A percentile compares a stretch with the other conserved stretches of the same genome.
Conservation (phyloP, 179 eudicot genomes). For the Beta lomatogona region DNA sequence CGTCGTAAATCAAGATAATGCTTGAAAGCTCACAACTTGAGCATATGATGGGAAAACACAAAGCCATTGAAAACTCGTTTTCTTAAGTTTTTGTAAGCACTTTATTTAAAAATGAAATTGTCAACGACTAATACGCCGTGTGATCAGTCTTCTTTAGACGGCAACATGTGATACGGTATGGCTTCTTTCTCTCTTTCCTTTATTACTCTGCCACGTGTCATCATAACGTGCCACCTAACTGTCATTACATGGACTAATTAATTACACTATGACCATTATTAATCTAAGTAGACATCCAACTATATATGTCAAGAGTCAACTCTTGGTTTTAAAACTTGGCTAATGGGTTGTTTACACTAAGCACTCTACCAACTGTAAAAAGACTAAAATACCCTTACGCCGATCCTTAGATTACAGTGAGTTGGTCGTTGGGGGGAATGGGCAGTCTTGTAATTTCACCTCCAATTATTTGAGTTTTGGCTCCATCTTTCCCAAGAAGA, state of each 20-base stretch:
- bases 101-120: background rate
- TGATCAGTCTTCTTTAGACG: constrained; percentile 15
- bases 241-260: background rate
- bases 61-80: background rate
- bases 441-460: constrained; percentile 20
- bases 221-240: constrained; percentile 9
- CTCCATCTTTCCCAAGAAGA: constrained; percentile 18
- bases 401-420: background rate
- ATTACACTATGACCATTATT: background rate
- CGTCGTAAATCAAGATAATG: background rate
- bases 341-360: constrained; percentile 21
- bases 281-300: constrained; percentile 15
- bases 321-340: constrained; percentile 17
- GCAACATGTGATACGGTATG: constrained; percentile 31
- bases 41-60: background rate
- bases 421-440: background rate
- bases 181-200: background rate
- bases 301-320: constrained; percentile 31
- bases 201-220: constrained; percentile 11
- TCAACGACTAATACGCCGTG: constrained; percentile 19
- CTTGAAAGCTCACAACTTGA: background rate
- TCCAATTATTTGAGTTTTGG: constrained; percentile 25
- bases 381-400: constrained; percentile 21
- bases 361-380: constrained; percentile 12
- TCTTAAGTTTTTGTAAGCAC: background rate